Conservation (phyloP, 2,329 filamentous ascomycete species). For the Zymoseptoria tritici region DNA sequence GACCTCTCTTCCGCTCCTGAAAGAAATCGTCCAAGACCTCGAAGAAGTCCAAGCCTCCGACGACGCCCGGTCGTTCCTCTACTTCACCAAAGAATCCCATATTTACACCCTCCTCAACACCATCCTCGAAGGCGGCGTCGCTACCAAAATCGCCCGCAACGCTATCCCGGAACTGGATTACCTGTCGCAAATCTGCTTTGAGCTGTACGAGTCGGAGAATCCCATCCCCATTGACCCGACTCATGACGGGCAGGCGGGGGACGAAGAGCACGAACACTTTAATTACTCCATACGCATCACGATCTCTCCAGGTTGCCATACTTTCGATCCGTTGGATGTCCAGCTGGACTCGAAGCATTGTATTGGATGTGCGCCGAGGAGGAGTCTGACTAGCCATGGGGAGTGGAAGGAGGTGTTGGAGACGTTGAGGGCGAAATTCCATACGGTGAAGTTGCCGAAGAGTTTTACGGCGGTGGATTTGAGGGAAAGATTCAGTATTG, state of each 20-base stretch:
- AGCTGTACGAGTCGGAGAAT: constrained; percentile 92
- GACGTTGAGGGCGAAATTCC: constrained; percentile 87
- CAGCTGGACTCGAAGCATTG: constrained; percentile 94
- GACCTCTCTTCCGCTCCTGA: constrained; percentile 85
- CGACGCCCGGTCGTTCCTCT: constrained; percentile 92
- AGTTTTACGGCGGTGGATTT: constrained; percentile 46
- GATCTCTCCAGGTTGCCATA: constrained; percentile 91
- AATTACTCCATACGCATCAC: constrained; percentile 95
- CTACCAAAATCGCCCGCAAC: constrained; percentile 91
- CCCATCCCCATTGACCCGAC: constrained; percentile 10
- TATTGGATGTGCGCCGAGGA: constrained; percentile 85
- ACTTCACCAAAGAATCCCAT: constrained; percentile 98
- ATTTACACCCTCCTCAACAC: constrained; percentile 98
- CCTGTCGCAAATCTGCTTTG: constrained; percentile 93
- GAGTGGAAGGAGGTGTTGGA: constrained; percentile 98
- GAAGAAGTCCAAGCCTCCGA: constrained; percentile 95
- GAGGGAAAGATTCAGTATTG: constrained; percentile 33
- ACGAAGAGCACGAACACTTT: constrained; percentile 50
- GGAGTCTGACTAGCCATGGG: constrained; percentile 80
- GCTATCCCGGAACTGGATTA: constrained; percentile 97
- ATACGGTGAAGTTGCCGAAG: constrained; percentile 55
- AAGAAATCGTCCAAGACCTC: constrained; percentile 93
- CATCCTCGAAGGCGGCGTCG: constrained; percentile 91
- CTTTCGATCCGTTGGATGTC: constrained; percentile 91
- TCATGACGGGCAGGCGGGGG: constrained; percentile 50